phyloP scores from a whole-genome alignment of 768 basidiomycete species.

The Neoboletus magnificus region DNA sequence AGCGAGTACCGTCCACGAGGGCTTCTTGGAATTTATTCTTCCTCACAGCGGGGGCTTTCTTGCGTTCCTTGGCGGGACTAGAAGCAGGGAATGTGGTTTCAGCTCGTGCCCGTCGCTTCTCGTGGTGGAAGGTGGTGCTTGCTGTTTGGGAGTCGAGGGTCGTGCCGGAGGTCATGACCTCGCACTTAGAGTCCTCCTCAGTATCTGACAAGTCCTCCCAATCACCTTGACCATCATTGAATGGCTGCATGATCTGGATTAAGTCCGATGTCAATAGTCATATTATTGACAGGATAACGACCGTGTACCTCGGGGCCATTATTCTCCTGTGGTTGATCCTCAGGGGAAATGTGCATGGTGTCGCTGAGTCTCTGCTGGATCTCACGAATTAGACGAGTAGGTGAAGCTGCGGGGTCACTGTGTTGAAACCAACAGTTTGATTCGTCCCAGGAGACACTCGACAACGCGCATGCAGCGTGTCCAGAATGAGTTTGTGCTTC shows the following conservation, averaged over 20 bases:
- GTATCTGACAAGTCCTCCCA: constrained; percentile 37
- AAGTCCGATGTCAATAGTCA: background rate
- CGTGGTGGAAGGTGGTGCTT: constrained; percentile 20
- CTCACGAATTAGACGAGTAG: background rate
- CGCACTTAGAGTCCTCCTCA: constrained; percentile 11
- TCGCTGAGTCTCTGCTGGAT: background rate
- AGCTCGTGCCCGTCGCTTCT: constrained; percentile 28
- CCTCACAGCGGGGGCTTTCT: constrained; percentile 29
- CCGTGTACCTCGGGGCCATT: constrained; percentile 8
- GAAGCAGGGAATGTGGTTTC: constrained; percentile 23
- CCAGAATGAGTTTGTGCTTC: no score
- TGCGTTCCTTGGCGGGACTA: no score
- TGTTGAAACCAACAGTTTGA: background rate
- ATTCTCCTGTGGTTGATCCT: background rate
- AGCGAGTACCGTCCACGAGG: constrained; percentile 22
- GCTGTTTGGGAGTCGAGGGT: constrained; percentile 6
- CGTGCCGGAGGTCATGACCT: constrained; percentile 1
- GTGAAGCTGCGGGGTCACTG: background rate
- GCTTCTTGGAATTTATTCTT: constrained; percentile 23
- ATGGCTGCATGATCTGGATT: background rate
- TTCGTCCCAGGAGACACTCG: background rate
- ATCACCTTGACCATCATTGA: constrained; percentile 7
- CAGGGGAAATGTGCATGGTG: constrained; percentile 14
- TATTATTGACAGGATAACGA: background rate
- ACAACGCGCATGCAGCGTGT: background rate